Conservation (phyloP, 2,329 filamentous ascomycete genomes). For the Aspergillus viridinutans region DNA sequence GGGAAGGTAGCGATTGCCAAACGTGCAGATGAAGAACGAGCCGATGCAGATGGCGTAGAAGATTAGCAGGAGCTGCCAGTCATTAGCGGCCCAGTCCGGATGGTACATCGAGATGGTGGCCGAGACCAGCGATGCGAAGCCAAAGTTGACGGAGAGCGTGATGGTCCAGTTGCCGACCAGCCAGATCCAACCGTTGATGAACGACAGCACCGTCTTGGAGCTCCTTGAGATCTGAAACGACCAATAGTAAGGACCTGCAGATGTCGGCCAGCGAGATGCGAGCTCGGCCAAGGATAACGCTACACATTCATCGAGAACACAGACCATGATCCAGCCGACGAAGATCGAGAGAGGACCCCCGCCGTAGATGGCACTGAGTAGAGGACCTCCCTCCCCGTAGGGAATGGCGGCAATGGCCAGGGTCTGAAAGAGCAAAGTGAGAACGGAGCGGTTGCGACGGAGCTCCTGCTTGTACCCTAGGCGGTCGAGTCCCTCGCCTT, state of each 20-base stretch:
- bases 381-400: constrained; percentile 45
- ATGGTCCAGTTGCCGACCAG: constrained; percentile 52
- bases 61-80: constrained; percentile 67
- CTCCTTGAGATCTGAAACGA: constrained; percentile 46
- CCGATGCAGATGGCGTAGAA: constrained; percentile 65
- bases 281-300: constrained; percentile 50
- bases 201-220: constrained; percentile 46
- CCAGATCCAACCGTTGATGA: constrained; percentile 53
- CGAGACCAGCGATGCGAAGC: constrained; percentile 52
- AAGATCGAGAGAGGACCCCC: constrained; percentile 54
- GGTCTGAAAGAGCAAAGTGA: constrained; percentile 58
- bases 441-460: constrained; percentile 55
- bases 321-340: constrained; percentile 53
- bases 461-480: constrained; percentile 59
- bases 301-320: constrained; percentile 51
- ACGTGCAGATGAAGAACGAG: constrained; percentile 61
- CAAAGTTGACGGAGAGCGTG: constrained; percentile 53
- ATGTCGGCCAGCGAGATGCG: constrained; percentile 51
- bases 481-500: constrained; percentile 32
- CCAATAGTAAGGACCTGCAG: constrained; percentile 53
- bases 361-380: constrained; percentile 42
- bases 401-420: constrained; percentile 59
- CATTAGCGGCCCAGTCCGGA: constrained; percentile 48
- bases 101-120: constrained; percentile 53
- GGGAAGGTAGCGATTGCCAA: constrained; percentile 65